Evolutionary conservation across 164 flowering plant genomes (phyloP), one percentile per base, ranked within the genome.

Genomic region (Umbellularia californica): DNA sequence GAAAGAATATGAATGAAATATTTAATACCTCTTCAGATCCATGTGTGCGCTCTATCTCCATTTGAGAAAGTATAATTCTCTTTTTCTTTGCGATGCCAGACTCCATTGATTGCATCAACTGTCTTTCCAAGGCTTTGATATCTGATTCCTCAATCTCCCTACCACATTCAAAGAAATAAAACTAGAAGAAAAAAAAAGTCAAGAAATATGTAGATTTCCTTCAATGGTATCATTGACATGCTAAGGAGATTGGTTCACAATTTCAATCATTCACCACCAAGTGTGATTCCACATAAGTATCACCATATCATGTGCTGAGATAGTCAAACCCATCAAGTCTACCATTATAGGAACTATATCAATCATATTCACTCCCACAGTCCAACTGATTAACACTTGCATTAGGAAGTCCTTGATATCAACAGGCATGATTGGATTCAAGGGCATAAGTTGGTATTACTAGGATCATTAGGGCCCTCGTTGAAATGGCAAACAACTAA

Each of bases 91-190:
- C 68, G 35, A 90, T 82, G 72, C 96, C 89, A 74, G 91, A 90
- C 83, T 95, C 99, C 68, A 92, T 87, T 41, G 98, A 90, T 75
- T 95, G 99, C 95, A 93, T 91, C 35, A 95, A 81, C 70, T 93
- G 99, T 79, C 98, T 89, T 80, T 95, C 98, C 87, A 93, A 79
- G 50, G 87, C 88, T 85, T 89, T 92, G 78, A 95, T 88, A 72
- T 92, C 97, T 35, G 91, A 67, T 85, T 92, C 98, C 73, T 91
- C 99, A 76, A 93, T 95, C 82, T 93, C 99, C 83, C 99, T 92
- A 65, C 22, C 58, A 79, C 67, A 75, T 63, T n/a, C 60, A 77
- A 67, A 72, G 10, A 60, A 20, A 33, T 67, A 67, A 64, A 64
- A 24, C 28, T 64, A 23, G 67, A 13, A 67, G n/a, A 64, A 30